phyloP scores from a whole-genome alignment of 495 filamentous ascomycete species.

The Penicillium bialowiezense region DNA sequence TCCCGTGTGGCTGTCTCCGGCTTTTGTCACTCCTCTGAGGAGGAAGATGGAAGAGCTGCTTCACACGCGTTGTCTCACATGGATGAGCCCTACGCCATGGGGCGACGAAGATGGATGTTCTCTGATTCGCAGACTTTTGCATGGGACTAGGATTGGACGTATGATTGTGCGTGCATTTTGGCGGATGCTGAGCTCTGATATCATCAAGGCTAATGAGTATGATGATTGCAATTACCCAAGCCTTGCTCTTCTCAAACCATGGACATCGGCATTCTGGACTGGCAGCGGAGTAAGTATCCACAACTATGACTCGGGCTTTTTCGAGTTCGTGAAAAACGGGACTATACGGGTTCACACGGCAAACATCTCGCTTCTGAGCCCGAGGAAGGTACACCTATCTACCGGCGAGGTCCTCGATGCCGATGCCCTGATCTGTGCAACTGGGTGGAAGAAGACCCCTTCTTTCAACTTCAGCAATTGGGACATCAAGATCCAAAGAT shows the following conservation, averaged over 20 bases:
- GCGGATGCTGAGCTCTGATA: constrained; percentile 43
- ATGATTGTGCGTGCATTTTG: constrained; percentile 48
- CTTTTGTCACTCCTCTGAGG: constrained; percentile 1
- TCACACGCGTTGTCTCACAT: constrained; percentile 1
- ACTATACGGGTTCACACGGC: constrained; percentile 54
- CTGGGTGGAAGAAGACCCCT: constrained; percentile 51
- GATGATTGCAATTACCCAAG: constrained; percentile 46
- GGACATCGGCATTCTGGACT: constrained; percentile 52
- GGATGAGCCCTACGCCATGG: constrained; percentile 8
- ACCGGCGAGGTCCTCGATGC: constrained; percentile 48
- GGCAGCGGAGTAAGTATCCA: constrained; percentile 53
- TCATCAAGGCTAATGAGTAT: constrained; percentile 50
- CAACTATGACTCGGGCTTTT: constrained; percentile 58
- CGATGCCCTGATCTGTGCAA: constrained; percentile 57
- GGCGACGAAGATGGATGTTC: constrained; percentile 5
- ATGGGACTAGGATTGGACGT: constrained; percentile 1
- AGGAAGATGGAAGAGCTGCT: constrained; percentile 7
- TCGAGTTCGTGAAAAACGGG: constrained; percentile 49
- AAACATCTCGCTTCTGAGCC: constrained; percentile 45
- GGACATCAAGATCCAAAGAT: neutral
- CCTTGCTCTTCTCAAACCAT: neutral
- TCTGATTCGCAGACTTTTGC: neutral
- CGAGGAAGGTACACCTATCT: constrained; percentile 43
- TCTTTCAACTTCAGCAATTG: neutral
- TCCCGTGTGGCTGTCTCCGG: constrained; percentile 11